Percentiles rank a stretch among this genome's conserved stretches.
phyloP scores from a whole-genome alignment of 805 yeast species.

The Myxozyma geophila region DNA sequence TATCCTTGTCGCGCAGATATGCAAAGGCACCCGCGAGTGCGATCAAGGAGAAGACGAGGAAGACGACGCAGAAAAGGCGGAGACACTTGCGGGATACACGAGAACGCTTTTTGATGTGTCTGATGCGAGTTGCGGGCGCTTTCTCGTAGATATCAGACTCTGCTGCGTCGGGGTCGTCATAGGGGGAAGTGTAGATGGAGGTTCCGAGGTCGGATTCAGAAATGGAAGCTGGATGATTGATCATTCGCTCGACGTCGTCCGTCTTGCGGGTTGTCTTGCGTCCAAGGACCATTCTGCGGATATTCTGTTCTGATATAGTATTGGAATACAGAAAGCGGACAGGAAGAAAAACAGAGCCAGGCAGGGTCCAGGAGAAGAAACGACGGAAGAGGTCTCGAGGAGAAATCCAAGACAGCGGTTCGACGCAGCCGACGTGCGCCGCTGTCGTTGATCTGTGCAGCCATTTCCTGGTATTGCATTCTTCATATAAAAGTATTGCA shows the following conservation, averaged over 20 bases:
- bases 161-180: slow-evolving; percentile 4
- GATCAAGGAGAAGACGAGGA: background rate
- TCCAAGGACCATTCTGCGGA: background rate
- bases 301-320: too few relatives aligned
- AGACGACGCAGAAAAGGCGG: background rate
- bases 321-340: too few relatives aligned
- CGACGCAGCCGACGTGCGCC: too few relatives aligned
- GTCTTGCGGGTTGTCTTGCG: background rate
- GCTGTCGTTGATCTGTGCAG: too few relatives aligned
- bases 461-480: too few relatives aligned
- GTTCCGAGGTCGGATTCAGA: slow-evolving; percentile 6
- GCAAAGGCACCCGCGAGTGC: slow-evolving; percentile 3
- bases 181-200: slow-evolving; percentile 7
- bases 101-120: slow-evolving; percentile 1
- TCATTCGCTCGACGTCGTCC: slow-evolving; percentile 13
- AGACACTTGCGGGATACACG: slow-evolving; percentile 5
- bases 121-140: background rate
- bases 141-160: background rate
- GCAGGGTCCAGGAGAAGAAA: too few relatives aligned
- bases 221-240: background rate
- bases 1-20: slow-evolving; percentile 3
- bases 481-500: too few relatives aligned
- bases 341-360: too few relatives aligned
- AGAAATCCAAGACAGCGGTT: too few relatives aligned
- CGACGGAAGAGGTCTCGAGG: too few relatives aligned